Evolutionary conservation across 257 asterid genomes (phyloP).

Genomic region (Salvia rosmarinus): DNA sequence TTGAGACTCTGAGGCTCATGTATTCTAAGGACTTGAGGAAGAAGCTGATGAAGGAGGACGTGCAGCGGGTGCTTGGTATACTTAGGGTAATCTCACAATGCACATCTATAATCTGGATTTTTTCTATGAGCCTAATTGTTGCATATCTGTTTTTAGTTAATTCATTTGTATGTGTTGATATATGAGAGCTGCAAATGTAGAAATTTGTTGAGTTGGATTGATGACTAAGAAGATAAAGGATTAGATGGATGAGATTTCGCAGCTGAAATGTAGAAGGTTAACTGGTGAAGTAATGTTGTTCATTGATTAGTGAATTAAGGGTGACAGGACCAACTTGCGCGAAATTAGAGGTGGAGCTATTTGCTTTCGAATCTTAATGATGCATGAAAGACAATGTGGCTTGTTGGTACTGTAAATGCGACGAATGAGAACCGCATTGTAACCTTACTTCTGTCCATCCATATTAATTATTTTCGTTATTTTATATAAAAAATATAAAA

Average conservation of each 20-base stretch:
- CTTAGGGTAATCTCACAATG: slow-evolving; percentile 63
- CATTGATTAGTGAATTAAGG: not conserved
- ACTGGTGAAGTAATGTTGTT: slow-evolving; percentile 6
- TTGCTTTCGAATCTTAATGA: not conserved
- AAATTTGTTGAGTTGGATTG: slow-evolving; percentile 13
- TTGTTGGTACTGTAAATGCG: not conserved
- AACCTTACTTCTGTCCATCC: not conserved
- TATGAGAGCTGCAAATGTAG: not conserved
- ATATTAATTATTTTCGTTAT: not conserved
- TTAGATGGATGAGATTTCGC: not conserved
- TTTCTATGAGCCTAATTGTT: not conserved
- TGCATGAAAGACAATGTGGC: slow-evolving; percentile 21
- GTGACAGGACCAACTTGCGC: not conserved
- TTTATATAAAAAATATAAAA: no score
- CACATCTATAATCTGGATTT: not conserved
- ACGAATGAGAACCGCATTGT: not conserved
- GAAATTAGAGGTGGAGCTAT: slow-evolving; percentile 6
- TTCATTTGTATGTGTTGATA: not conserved
- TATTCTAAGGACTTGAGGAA: slow-evolving; percentile 89
- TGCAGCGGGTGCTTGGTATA: slow-evolving; percentile 80
- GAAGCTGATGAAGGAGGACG: slow-evolving; percentile 81
- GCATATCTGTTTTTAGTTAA: not conserved
- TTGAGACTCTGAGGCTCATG: slow-evolving; percentile 83
- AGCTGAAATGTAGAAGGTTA: not conserved
- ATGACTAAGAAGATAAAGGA: not conserved